Evolutionary conservation across 305 asterid species (phyloP).

Genomic region (Andrographis paniculata): DNA sequence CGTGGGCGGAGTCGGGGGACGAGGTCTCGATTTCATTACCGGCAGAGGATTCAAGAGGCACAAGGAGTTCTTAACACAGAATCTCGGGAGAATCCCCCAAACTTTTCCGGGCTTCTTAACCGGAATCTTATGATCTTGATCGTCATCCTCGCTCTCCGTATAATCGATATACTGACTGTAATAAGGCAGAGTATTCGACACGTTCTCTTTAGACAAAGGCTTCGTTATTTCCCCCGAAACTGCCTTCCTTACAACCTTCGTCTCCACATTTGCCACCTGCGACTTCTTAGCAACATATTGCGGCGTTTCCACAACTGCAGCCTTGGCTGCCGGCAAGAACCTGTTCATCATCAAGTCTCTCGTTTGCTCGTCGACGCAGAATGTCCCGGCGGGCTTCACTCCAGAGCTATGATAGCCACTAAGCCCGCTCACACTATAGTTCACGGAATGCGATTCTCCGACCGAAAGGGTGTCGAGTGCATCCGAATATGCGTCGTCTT

Average conservation of each 20-base stretch:
- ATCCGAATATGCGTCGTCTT: constrained; percentile 54
- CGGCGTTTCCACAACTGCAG: constrained; percentile 68
- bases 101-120: constrained; percentile 48
- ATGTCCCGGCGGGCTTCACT: constrained; percentile 47
- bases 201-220: constrained; percentile 35
- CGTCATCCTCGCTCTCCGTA: constrained; percentile 52
- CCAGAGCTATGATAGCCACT: constrained; percentile 46
- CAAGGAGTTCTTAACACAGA: constrained; percentile 70
- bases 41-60: constrained; percentile 68
- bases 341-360: constrained; percentile 83
- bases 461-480: constrained; percentile 44
- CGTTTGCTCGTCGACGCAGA: constrained; percentile 52
- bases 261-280: constrained; percentile 25
- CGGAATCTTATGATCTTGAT: constrained; percentile 26
- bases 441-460: constrained; percentile 44
- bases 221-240: constrained; percentile 40
- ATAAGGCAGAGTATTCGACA: constrained; percentile 26
- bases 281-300: constrained; percentile 45
- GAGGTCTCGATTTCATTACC: constrained; percentile 35
- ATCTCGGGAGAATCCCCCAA: constrained; percentile 72
- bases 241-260: constrained; percentile 35
- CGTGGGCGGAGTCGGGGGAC: constrained; percentile 42
- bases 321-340: constrained; percentile 89
- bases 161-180: constrained; percentile 29
- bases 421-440: constrained; percentile 64